Evolutionary conservation across 2,329 filamentous ascomycete species (phyloP), one percentile per base, ranked within the genome.

Genomic region (Paecilomyces sp.): DNA sequence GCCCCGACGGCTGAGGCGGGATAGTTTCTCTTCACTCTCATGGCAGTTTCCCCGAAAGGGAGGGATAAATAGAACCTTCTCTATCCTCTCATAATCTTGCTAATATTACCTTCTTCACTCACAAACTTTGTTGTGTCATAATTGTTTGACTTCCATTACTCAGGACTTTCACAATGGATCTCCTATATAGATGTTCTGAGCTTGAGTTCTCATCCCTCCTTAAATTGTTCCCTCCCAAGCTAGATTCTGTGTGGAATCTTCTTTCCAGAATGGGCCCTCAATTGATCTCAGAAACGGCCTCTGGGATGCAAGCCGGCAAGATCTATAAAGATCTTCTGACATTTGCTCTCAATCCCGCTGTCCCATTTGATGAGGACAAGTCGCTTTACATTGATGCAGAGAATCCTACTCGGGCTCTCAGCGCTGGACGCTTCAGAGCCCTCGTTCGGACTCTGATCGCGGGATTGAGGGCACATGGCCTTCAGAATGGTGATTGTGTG

Each of bases 341-440:
- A 52, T 79, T 77, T 64, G 72, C 73, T 7, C 77, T 79, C 60
- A 67, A 66, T 47, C 70, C 71, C 13, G 69, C 74, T 13, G 65
- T 65, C 13, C 60, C 62, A 22, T 77, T 75, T 60, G 72, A 76
- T 55, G 65, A 67, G 24, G 64, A 72, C n/a, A 71, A 70, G 57
- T 76, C 74, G 12, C 59, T 80, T 36, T 77, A 76, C 57, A 74
- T 80, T 56, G 76, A 79, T 61, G 76, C 77, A 9, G 70, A 72
- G 54, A 67, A 77, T 62, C 70, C 74, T 13, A 69, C 70, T 5
- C 68, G 69, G 28, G 74, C 68, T 5, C 68, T 79, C 11, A 76
- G 71, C 41, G 72, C 68, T 11, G 56, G 63, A 4, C 72, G 75
- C 61, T 72, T 77, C 41, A 67, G 64, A 34, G 63, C 63, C 13